A percentile compares a stretch with the other conserved stretches of the same genome.
These are phyloP conservation scores for Paecilomyces dactylethromorphus DNA, from an alignment of 2,329 filamentous ascomycete species.

Conservation along the genomic window DNA sequence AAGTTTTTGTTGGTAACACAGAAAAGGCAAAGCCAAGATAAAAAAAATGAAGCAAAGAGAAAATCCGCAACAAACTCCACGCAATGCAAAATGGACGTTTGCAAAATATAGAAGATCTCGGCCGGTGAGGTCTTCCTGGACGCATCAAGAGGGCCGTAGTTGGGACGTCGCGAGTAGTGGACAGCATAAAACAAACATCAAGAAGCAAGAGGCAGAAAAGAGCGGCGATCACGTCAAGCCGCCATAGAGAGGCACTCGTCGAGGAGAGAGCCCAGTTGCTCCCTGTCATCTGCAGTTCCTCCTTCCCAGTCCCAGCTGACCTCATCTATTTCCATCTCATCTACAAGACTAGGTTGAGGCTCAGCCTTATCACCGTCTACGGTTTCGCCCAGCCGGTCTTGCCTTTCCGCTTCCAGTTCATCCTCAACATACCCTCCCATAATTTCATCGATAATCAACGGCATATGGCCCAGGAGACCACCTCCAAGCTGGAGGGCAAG, in stretches of 20 bases:
- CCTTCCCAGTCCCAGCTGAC: constrained; percentile 33
- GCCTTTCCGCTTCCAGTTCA: constrained; percentile 54
- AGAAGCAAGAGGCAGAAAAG: constrained; percentile 6
- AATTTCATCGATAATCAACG: constrained; percentile 64
- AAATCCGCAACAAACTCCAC: constrained; percentile 13
- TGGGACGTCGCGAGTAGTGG: neutral
- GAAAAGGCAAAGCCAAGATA: constrained; percentile 6
- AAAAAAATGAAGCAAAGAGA: constrained; percentile 7
- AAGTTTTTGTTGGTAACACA: neutral
- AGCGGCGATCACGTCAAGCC: constrained; percentile 17
- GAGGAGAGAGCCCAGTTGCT: constrained; percentile 31
- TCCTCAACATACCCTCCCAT: constrained; percentile 67
- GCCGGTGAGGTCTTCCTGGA: neutral
- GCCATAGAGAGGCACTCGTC: constrained; percentile 38
- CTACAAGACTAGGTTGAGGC: constrained; percentile 13
- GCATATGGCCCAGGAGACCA: constrained; percentile 69
- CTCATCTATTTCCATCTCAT: constrained; percentile 38
- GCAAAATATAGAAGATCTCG: constrained; percentile 9
- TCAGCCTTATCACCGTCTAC: constrained; percentile 10
- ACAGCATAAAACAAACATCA: neutral
- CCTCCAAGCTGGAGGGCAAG: constrained; percentile 71
- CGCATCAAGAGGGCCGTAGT: neutral
- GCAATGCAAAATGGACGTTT: constrained; percentile 18
- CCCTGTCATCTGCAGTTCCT: constrained; percentile 25
- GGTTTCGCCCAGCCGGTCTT: constrained; percentile 21